phyloP scores from a whole-genome alignment of 495 filamentous ascomycete species.

The Cairneyella variabilis region DNA sequence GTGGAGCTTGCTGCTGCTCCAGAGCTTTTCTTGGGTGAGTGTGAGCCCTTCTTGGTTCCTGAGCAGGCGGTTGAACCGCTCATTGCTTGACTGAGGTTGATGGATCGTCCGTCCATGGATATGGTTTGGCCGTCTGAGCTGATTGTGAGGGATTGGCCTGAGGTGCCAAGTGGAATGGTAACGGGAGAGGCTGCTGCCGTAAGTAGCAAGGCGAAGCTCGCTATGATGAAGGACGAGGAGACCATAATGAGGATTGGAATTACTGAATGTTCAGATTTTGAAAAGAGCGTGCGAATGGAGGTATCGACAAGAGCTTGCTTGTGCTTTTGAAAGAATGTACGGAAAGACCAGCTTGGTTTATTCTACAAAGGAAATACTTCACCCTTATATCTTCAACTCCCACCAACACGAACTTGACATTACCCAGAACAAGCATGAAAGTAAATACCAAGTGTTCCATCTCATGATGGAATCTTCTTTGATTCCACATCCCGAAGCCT shows the following conservation, averaged over 20 bases:
- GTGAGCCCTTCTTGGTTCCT: no score
- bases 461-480: not conserved
- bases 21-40: no score
- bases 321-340: not conserved
- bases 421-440: not conserved
- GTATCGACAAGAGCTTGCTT: not conserved
- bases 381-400: no score
- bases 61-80: not conserved
- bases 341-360: not conserved
- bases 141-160: slow-evolving; percentile 5
- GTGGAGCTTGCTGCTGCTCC: not conserved
- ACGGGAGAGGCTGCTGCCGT: not conserved
- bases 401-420: no score
- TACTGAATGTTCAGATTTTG: not conserved
- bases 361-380: not conserved
- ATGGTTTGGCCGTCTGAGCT: slow-evolving; percentile 5
- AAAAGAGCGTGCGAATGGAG: not conserved
- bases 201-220: not conserved
- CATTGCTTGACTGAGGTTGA: not conserved
- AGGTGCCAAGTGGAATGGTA: slow-evolving; percentile 6
- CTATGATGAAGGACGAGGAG: not conserved
- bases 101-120: slow-evolving; percentile 8
- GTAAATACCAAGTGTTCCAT: not conserved
- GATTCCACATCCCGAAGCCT: slow-evolving; percentile 7
- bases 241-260: slow-evolving; percentile 1